phyloP scores from a whole-genome alignment of 306 rosid genomes.

The Acacia crassicarpa region DNA sequence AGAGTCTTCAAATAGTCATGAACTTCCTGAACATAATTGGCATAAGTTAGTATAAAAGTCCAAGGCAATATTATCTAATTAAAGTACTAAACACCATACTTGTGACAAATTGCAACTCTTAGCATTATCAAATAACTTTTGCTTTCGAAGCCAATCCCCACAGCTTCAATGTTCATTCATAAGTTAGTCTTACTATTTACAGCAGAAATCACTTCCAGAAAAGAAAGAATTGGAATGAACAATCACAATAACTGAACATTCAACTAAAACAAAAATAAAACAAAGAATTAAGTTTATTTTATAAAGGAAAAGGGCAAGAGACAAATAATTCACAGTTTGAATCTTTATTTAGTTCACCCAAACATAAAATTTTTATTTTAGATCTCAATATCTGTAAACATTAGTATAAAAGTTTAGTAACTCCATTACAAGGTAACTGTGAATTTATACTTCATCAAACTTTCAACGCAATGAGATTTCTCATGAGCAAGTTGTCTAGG shows the following conservation, averaged over 20 bases:
- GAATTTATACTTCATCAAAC: background rate
- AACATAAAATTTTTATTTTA: background rate
- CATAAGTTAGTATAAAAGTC: background rate
- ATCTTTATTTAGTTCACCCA: background rate
- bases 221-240: background rate
- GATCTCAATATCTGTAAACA: background rate
- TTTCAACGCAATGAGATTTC: background rate
- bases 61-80: background rate
- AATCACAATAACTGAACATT: background rate
- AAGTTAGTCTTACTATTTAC: background rate
- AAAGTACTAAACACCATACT: background rate
- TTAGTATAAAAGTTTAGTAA: background rate
- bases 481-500: background rate
- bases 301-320: background rate
- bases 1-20: slow-evolving; percentile 98
- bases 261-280: background rate
- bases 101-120: background rate
- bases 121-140: background rate
- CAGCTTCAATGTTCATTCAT: background rate
- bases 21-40: slow-evolving; percentile 70
- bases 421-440: background rate
- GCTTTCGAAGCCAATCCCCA: background rate
- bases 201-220: background rate
- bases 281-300: too few species aligned
- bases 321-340: background rate